These are phyloP conservation scores for Aspergillus bertholletiae DNA, from an alignment of 495 filamentous ascomycete genomes.

Conservation along the genomic window DNA sequence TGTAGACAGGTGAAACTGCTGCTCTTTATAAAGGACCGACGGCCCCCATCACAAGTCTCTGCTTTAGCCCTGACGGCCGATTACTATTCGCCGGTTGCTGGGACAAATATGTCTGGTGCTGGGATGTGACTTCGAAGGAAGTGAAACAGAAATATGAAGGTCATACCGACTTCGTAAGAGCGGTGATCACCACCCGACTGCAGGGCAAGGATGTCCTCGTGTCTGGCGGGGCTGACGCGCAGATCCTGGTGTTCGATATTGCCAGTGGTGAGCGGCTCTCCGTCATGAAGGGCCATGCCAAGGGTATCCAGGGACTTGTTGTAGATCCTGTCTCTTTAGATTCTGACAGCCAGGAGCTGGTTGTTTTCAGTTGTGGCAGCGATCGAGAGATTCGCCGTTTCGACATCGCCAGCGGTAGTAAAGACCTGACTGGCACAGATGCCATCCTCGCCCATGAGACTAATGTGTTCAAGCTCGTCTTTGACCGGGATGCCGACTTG, in stretches of 20 bases:
- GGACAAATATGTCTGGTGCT: constrained; percentile 89
- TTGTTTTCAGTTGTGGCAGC: constrained; percentile 75
- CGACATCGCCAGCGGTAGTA: constrained; percentile 39
- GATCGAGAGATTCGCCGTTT: constrained; percentile 78
- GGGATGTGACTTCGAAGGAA: constrained; percentile 57
- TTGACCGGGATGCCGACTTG: constrained; percentile 68
- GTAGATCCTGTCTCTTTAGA: constrained; percentile 58
- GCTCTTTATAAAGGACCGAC: constrained; percentile 66
- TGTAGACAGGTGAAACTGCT: constrained; percentile 47
- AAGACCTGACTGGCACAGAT: constrained; percentile 40
- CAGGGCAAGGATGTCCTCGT: constrained; percentile 64
- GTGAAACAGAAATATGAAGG: constrained; percentile 61
- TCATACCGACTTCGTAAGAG: constrained; percentile 89
- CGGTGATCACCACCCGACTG: constrained; percentile 52
- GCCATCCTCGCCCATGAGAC: constrained; percentile 83
- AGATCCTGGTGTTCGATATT: constrained; percentile 80
- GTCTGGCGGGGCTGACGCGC: constrained; percentile 81
- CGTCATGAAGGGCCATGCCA: constrained; percentile 72
- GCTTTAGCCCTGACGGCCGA: constrained; percentile 56
- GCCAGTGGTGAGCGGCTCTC: constrained; percentile 62
- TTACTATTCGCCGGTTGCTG: constrained; percentile 83
- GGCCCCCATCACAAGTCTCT: constrained; percentile 75
- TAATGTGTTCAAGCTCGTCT: constrained; percentile 78
- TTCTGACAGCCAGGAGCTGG: constrained; percentile 34
- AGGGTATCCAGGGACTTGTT: constrained; percentile 71